Conservation (phyloP, 2,329 filamentous ascomycete genomes). For the Colletotrichum tanaceti region DNA sequence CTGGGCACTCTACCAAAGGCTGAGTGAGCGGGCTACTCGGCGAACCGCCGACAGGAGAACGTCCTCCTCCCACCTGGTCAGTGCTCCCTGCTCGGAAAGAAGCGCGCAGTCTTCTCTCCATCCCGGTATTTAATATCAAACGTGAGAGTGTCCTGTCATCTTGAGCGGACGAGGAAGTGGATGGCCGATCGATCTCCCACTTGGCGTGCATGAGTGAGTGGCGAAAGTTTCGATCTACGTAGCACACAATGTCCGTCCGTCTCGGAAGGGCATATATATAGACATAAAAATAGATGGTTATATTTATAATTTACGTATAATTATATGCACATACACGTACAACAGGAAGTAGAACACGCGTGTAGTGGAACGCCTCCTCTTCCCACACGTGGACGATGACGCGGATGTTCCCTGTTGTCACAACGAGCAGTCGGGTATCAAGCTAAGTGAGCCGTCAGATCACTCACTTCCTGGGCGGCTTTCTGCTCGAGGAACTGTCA, state of each 20-base stretch:
- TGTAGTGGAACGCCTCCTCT: not conserved
- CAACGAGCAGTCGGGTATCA: not conserved
- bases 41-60: slow-evolving; percentile 2
- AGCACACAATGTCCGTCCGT: not conserved
- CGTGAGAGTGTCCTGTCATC: not conserved
- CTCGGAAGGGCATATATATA: not conserved
- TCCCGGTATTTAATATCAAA: not conserved
- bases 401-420: not conserved
- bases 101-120: not conserved
- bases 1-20: not conserved
- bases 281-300: no score
- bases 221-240: not conserved
- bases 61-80: slow-evolving; percentile 9
- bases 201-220: no score
- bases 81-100: not conserved
- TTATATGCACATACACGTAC: no score
- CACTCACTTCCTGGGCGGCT: not conserved
- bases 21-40: not conserved
- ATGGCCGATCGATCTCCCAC: not conserved
- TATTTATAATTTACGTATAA: no score
- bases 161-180: not conserved
- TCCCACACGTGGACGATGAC: not conserved
- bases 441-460: not conserved
- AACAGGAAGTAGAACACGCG: not conserved
- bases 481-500: not conserved